Percentiles rank a stretch among this genome's conserved stretches.
These are phyloP conservation scores for Furculomyces boomerangus DNA, from an alignment of 371 early-diverging fungal species.

Conservation along the genomic window DNA sequence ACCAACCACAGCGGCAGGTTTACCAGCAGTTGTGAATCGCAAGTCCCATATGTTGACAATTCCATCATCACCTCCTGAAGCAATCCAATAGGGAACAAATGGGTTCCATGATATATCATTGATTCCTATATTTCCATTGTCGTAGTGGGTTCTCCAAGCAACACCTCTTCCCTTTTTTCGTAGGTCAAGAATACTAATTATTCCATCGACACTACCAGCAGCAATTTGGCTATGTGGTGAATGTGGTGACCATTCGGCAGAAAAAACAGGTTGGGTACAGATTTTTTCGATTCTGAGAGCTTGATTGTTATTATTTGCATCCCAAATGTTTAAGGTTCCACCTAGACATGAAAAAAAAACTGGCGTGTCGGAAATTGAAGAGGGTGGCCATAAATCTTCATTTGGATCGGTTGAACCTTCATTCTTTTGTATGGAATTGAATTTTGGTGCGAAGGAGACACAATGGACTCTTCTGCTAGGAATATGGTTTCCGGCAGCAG, in stretches of 20 bases:
- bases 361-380: conserved; percentile 5
- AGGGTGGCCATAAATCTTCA: conserved; percentile 9
- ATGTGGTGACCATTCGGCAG: conserved; percentile 21
- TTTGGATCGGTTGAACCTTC: not conserved
- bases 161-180: conserved; percentile 21
- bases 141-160: conserved; percentile 14
- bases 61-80: conserved; percentile 43
- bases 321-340: conserved; percentile 24
- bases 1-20: conserved; percentile 11
- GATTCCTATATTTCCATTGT: conserved; percentile 11
- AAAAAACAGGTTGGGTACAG: conserved; percentile 14
- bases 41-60: conserved; percentile 60
- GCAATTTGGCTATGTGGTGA: conserved; percentile 15
- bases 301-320: conserved; percentile 12
- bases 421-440: not conserved
- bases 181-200: conserved; percentile 17
- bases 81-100: conserved; percentile 66
- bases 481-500: conserved; percentile 23
- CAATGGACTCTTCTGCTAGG: conserved; percentile 16
- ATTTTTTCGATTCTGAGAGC: conserved; percentile 20
- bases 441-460: conserved; percentile 22
- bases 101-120: conserved; percentile 45
- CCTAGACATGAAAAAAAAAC: conserved; percentile 22
- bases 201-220: conserved; percentile 17
- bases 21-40: conserved; percentile 20